Conservation (phyloP, 2,329 filamentous ascomycete genomes). For the Neophaeococcomyces mojaviensis region DNA sequence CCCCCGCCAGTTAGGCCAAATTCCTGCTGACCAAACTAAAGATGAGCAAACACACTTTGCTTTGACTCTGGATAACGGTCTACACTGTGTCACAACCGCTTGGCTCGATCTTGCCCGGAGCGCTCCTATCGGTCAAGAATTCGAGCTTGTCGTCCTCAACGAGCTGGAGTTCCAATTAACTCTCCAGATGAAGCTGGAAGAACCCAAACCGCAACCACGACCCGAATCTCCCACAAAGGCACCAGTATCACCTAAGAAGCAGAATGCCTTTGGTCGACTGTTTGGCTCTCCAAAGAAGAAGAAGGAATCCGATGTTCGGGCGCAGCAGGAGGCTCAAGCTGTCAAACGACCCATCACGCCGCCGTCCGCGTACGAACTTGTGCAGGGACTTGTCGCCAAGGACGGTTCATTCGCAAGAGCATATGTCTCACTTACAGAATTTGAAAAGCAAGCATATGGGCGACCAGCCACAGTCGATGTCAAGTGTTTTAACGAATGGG, state of each 20-base stretch:
- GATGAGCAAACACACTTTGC: conserved; percentile 91
- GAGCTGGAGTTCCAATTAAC: conserved; percentile 99
- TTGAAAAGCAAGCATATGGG: conserved; percentile 81
- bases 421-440: conserved; percentile 88
- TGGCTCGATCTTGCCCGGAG: conserved; percentile 89
- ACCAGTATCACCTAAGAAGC: conserved; percentile 58
- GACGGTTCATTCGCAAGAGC: conserved; percentile 92
- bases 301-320: conserved; percentile 81
- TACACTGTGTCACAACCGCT: conserved; percentile 94
- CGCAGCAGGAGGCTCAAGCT: conserved; percentile 75
- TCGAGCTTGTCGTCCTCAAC: conserved; percentile 92
- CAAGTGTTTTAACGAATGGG: conserved; percentile 98
- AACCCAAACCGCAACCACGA: conserved; percentile 51
- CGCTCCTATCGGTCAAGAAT: conserved; percentile 94
- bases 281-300: conserved; percentile 95
- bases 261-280: conserved; percentile 82
- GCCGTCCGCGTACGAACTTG: conserved; percentile 34
- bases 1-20: not conserved
- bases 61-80: conserved; percentile 92
- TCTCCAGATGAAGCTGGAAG: conserved; percentile 86
- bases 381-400: conserved; percentile 63
- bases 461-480: conserved; percentile 82
- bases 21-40: conserved; percentile 33
- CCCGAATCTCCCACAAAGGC: conserved; percentile 29
- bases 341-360: conserved; percentile 28